Base-by-base conservation (phyloP, 192 early-diverging fungal genomes). In the Chytriomyces hyalinus region DNA sequence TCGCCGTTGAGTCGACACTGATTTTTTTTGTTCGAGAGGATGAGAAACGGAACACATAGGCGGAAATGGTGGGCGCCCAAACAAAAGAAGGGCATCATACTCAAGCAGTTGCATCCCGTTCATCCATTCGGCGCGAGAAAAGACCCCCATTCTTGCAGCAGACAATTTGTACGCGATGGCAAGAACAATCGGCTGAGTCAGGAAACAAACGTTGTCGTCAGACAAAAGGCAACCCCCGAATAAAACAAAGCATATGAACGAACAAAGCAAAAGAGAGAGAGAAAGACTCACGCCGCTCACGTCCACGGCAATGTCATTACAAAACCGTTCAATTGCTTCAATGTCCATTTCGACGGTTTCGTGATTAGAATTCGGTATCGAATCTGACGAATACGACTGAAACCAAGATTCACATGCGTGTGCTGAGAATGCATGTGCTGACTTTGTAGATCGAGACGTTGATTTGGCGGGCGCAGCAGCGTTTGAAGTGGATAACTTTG, bases 41-140 rank as follows among this genome's bases (percentile, higher is more conserved):
- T 36, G 36, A 36, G 36, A 36, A 57, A 6, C 15, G 15, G 57
- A 17, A 2, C 15, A n/a, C 57, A 60, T 60, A 4, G 22, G 57
- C 17, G 22, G 57, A 17, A 60, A 22, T 22, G 63, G 36, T 65
- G 11, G 20, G 22, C n/a, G 20, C 17, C 0, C 9, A 10, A 26
- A 15, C 36, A 36, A 36, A 36, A 36, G 36, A 36, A 36, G 36
- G 36, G 36, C 36, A 36, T 36, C 61, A 5, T 26, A 78, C 77
- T 64, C 69, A 9, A 78, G 47, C 47, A 49, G 26, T 63, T 71
- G 67, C 68, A 78, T 71, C 20, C 77, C 77, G 49, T 70, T 62
- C 49, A 71, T 71, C 77, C 77, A 78, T 65, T 78, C 77, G 6
- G 57, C 77, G 6, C 61, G 26, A 11, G 69, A 49, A 65, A 78